Evolutionary conservation across 2,329 filamentous ascomycete species (phyloP), one percentile per base, ranked within the genome.

Genomic region (Colletotrichum sp.): DNA sequence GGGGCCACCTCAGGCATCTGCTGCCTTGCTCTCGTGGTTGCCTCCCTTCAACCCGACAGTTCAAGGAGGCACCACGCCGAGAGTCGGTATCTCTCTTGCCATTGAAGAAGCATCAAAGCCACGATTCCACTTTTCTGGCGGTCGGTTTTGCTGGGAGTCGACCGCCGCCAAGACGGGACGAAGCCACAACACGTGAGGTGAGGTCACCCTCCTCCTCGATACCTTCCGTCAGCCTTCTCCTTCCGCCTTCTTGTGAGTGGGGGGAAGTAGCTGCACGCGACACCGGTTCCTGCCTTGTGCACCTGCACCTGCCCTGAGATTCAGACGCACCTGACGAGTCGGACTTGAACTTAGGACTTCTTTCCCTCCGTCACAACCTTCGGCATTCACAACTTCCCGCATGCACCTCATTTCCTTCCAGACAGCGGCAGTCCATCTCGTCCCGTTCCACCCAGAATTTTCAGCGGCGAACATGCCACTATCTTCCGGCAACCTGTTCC

Each of bases 61-160:
- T 18, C 7, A 39, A 39, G 36, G 7, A 39, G 36, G 36, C 36
- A 39, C 36, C 36, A 39, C 36, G 4, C 16, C 7, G 16, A 39
- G 7, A 18, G 36, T 39, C 36, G 16, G 5, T 9, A 18, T 39
- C 0, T 39, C 36, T 39, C 36, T 18, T 39, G 7, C 36, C 7
- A 15, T 39, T 15, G 36, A 18, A 8, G 36, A 39, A 39, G 16
- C 15, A 8, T 9, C 36, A 39, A 55, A 55, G 52, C 52, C 52
- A 55, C 52, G 24, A 26, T 21, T 55, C 52, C 52, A 55, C 52
- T 55, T 55, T 55, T 55, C 52, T 55, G 52, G n/a, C 52, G 24
- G 52, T 26, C n/a, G n/a, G 2, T 55, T 55, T 26, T 55, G 52
- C 24, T 21, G 21, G 15, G 24, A 55, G 52, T 15, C 52, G 52